Evolutionary conservation across 2,329 filamentous ascomycete genomes (phyloP).

Genomic region (Phialocephala sp.): DNA sequence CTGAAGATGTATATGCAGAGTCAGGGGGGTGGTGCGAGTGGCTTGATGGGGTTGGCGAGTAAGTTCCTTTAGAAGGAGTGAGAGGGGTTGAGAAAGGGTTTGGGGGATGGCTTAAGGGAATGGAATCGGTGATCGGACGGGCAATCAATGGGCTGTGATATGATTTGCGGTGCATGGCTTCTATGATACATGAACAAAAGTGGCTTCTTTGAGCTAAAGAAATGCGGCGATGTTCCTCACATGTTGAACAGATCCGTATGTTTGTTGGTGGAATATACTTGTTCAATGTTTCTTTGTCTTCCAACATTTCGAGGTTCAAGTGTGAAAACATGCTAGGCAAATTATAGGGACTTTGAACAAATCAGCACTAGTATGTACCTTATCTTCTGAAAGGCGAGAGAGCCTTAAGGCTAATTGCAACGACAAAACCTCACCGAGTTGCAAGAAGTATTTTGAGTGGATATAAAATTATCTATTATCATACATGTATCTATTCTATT

Average conservation of each 20-base stretch:
- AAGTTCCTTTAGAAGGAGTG: slow-evolving; percentile 57
- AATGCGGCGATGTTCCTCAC: slow-evolving; percentile 6
- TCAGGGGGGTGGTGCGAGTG: slow-evolving; percentile 55
- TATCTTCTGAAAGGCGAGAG: no score
- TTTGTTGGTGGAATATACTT: background rate
- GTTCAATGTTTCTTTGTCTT: background rate
- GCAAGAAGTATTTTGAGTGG: no score
- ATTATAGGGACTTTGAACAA: no score
- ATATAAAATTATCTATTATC: no score
- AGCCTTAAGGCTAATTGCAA: no score
- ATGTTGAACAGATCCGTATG: background rate
- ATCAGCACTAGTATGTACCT: no score
- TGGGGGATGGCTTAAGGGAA: background rate
- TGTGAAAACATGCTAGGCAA: no score
- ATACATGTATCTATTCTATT: no score
- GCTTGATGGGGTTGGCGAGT: slow-evolving; percentile 59
- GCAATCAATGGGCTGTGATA: background rate
- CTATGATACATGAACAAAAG: slow-evolving; percentile 9
- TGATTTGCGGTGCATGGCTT: background rate
- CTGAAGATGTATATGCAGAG: slow-evolving; percentile 91
- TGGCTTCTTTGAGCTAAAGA: slow-evolving; percentile 4
- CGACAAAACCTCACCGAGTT: no score
- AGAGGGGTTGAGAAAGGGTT: background rate
- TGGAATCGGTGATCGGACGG: background rate
- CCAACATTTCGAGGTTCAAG: no score